Base-by-base conservation (phyloP, 1,139 yeast genomes). In the Yamadazyma songkhlaensis region DNA sequence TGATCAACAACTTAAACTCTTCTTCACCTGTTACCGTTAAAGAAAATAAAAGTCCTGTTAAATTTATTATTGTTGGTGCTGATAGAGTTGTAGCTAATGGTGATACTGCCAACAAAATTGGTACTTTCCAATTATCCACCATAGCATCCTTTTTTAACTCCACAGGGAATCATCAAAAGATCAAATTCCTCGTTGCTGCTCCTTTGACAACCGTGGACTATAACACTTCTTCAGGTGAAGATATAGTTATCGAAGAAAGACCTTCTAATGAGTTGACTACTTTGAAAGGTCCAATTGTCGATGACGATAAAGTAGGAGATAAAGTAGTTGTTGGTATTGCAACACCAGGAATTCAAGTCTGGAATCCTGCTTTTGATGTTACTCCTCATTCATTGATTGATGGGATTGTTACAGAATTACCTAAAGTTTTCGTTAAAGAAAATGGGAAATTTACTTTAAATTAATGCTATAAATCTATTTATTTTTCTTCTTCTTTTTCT, bases 341-440 rank as follows among this genome's bases (percentile, higher is more conserved):
- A 0, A 94, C 97, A 2, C 85, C 86, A 2, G 86, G 84, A 0
- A 84, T 90, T 28, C 67, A 74, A 3, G 96, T 88, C 1, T 92
- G 97, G 97, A 92, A 92, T 53, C 98, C 98, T 1, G 85, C 97
- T 0, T 92, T 92, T 53, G 98, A 92, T 57, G 90, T 92, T 9
- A 88, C 97, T 6, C 96, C 96, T 0, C 80, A 82, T 51, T 73
- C 72, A 32, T 66, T 84, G 34, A 88, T 92, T 40, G 96, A 89
- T 53, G 86, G 89, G 41, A 87, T 92, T 45, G 87, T 90, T 23
- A 90, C 97, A 1, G 97, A 92, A 58, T 62, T 63, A 32, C 67
- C 74, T 34, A 77, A 76, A 4, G 86, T 76, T 6, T 64, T 67
- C 39, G 56, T 59, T 9, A 80, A 81, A 48, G 65, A 69, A 1